These are phyloP conservation scores for Ganoderma boninense DNA, from an alignment of 1,284 basidiomycete genomes.

Conservation along the genomic window DNA sequence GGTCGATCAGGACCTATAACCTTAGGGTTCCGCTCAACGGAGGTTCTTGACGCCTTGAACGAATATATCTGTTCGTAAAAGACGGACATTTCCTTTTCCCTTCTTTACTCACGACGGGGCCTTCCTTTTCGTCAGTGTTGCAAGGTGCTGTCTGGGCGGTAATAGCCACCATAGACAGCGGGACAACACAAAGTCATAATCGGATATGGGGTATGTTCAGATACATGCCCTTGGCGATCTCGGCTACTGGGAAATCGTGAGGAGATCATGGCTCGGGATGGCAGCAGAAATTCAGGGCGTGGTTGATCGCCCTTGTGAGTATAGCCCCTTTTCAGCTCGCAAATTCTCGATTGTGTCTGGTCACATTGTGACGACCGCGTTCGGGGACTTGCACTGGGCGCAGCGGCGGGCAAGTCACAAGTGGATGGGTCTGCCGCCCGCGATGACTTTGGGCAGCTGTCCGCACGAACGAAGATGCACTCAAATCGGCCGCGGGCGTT, in stretches of 20 bases:
- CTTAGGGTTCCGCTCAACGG: conserved; percentile 22
- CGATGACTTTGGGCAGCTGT: not conserved
- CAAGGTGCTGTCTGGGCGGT: not conserved
- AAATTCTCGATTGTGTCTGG: conserved; percentile 10
- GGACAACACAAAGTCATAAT: not conserved
- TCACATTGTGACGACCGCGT: conserved; percentile 27
- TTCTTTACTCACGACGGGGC: not conserved
- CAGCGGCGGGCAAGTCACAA: no score
- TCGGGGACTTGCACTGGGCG: conserved; percentile 12
- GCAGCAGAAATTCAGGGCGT: not conserved
- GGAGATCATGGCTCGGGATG: not conserved
- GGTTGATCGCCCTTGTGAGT: not conserved
- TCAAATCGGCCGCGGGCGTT: conserved; percentile 11
- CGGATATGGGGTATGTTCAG: not conserved
- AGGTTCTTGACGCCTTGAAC: not conserved
- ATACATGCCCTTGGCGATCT: not conserved
- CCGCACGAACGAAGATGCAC: conserved; percentile 5
- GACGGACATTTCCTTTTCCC: not conserved
- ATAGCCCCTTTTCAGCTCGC: not conserved
- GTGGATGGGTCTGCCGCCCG: not conserved
- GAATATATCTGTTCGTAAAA: not conserved
- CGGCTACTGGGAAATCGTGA: not conserved
- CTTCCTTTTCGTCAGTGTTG: not conserved
- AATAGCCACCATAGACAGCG: not conserved
- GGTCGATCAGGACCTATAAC: not conserved